Evolutionary conservation across 148 eudicot species (phyloP).

Genomic region (Mesembryanthemum crystallinum): DNA sequence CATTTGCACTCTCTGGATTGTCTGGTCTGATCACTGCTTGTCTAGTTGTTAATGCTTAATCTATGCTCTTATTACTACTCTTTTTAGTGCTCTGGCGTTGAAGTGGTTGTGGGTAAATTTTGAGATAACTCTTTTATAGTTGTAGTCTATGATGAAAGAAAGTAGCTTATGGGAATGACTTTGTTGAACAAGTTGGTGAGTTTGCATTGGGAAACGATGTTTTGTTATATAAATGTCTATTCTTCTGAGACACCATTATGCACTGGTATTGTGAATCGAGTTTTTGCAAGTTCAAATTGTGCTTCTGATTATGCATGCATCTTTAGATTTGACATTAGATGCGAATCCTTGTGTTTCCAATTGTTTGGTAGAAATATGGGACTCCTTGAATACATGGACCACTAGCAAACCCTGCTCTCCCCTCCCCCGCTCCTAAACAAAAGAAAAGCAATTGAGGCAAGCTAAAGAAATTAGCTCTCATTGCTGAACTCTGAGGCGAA

Average conservation of each 20-base stretch:
- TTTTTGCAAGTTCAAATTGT: not conserved
- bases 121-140: constrained; percentile 11
- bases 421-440: too few relatives aligned
- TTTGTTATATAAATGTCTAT: constrained; percentile 15
- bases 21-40: constrained; percentile 22
- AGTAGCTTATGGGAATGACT: constrained; percentile 28
- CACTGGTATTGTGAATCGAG: not conserved
- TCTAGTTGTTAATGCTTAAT: constrained; percentile 16
- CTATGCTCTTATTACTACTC: constrained; percentile 11
- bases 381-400: too few relatives aligned
- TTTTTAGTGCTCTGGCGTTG: constrained; percentile 20
- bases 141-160: constrained; percentile 22
- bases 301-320: not conserved
- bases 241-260: constrained; percentile 2
- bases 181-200: constrained; percentile 15
- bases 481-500: too few relatives aligned
- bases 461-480: too few relatives aligned
- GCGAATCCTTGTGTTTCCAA: too few relatives aligned
- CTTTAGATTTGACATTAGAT: not conserved
- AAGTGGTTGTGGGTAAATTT: constrained; percentile 34
- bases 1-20: constrained; percentile 26
- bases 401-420: too few relatives aligned
- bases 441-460: too few relatives aligned
- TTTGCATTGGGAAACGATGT: constrained; percentile 15
- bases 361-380: too few relatives aligned